A percentile compares a stretch with the other conserved stretches of the same genome.
These are phyloP conservation scores for Hansenula lynferdii DNA, from an alignment of 1,139 yeast species.

Conservation along the genomic window DNA sequence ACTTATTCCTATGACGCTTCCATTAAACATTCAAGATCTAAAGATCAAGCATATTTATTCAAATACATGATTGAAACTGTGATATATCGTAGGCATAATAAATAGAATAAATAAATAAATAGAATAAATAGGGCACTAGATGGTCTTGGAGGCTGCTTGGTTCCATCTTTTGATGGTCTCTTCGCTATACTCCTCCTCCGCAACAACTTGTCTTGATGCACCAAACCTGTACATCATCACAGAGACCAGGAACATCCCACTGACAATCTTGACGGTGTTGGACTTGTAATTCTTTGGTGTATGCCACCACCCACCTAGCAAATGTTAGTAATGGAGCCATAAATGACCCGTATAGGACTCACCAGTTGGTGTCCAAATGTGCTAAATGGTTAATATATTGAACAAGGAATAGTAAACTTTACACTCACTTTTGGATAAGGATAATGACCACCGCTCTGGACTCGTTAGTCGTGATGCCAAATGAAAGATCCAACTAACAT, in stretches of 20 bases:
- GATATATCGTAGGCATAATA: conserved; percentile 1
- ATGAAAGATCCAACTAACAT: background rate
- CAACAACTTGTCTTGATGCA: conserved; percentile 12
- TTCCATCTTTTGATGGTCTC: conserved; percentile 17
- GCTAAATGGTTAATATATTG: conserved; percentile 8
- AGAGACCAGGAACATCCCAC: too few species aligned
- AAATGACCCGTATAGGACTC: background rate
- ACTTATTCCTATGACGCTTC: too few species aligned
- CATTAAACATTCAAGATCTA: too few species aligned
- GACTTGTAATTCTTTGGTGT: conserved; percentile 20
- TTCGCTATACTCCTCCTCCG: conserved; percentile 15
- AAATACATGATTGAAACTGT: background rate
- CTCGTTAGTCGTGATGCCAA: background rate
- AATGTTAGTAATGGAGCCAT: conserved; percentile 9
- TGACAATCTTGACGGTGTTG: conserved; percentile 14
- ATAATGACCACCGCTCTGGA: conserved; percentile 17
- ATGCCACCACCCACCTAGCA: conserved; percentile 22
- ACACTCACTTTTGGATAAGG: conserved; percentile 21
- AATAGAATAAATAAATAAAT: conserved; percentile 5
- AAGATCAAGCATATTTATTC: background rate
- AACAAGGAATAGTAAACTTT: background rate
- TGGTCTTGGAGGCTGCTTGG: conserved; percentile 17
- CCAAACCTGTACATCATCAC: conserved; percentile 12
- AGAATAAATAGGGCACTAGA: conserved; percentile 3
- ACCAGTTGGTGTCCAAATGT: conserved; percentile 24